phyloP scores from a whole-genome alignment of 306 rosid genomes.

The Cyclanthera cordifolia region DNA sequence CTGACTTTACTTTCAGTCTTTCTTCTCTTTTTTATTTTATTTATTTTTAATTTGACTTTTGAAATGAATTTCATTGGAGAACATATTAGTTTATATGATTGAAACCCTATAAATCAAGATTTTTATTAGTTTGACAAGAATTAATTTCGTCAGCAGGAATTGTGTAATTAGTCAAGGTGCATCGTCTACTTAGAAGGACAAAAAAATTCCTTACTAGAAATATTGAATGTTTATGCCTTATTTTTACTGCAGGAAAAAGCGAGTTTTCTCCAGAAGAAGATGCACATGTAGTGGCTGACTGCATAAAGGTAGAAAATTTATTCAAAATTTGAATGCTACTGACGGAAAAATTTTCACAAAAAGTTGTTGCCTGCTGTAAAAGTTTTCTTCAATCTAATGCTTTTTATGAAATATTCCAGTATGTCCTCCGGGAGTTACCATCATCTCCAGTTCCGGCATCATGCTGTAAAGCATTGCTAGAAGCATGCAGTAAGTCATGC shows the following conservation, averaged over 20 bases:
- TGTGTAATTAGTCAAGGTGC: too few relatives aligned
- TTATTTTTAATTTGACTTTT: conserved; percentile 1
- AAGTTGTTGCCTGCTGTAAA: conserved; percentile 15
- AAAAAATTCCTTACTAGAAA: conserved; percentile 10
- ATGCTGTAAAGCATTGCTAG: conserved; percentile 88
- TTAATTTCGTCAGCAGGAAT: too few relatives aligned
- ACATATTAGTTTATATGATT: not conserved
- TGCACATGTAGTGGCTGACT: conserved; percentile 84
- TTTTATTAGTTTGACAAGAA: not conserved
- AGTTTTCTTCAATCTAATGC: conserved; percentile 15
- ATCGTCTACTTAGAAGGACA: too few relatives aligned
- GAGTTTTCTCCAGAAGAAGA: conserved; percentile 82
- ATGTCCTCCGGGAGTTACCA: conserved; percentile 79
- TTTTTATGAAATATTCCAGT: conserved; percentile 33
- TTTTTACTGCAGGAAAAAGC: conserved; percentile 56
- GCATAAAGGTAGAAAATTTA: conserved; percentile 54
- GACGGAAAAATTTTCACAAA: conserved; percentile 11
- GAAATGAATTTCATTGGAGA: conserved; percentile 4
- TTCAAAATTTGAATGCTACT: conserved; percentile 6
- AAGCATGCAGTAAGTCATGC: conserved; percentile 67
- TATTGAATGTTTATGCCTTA: conserved; percentile 20
- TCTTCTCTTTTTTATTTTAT: not conserved
- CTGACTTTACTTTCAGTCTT: not conserved
- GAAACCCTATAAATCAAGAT: not conserved
- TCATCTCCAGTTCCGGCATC: conserved; percentile 99